Evolutionary conservation across 768 basidiomycete species (phyloP).

Genomic region (Lentinula boryana): DNA sequence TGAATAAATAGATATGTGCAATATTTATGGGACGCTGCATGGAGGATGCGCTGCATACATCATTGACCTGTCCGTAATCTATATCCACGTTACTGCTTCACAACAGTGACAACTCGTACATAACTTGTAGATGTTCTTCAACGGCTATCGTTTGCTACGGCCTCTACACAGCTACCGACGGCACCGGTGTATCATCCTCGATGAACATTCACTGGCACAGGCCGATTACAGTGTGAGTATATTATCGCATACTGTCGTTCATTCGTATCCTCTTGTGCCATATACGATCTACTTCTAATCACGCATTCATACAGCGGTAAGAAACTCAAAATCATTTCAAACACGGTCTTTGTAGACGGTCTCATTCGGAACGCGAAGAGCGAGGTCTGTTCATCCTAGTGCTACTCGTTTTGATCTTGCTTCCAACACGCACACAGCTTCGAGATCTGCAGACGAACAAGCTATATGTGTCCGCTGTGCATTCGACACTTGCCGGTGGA

Average conservation of each 20-base stretch:
- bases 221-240: conserved; percentile 29
- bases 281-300: background rate
- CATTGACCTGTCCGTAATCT: conserved; percentile 41
- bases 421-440: conserved; percentile 21
- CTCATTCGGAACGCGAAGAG: conserved; percentile 35
- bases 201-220: conserved; percentile 48
- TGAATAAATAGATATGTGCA: conserved; percentile 47
- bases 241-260: background rate
- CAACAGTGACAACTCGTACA: background rate
- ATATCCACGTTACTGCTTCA: background rate
- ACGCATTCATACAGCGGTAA: conserved; percentile 26
- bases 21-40: conserved; percentile 41
- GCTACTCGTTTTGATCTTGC: conserved; percentile 1
- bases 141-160: conserved; percentile 39
- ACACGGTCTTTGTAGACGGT: conserved; percentile 34
- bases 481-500: conserved; percentile 20
- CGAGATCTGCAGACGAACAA: conserved; percentile 27
- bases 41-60: conserved; percentile 53
- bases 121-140: conserved; percentile 31
- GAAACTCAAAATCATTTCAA: conserved; percentile 34
- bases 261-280: no score
- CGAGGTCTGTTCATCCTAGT: conserved; percentile 27
- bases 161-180: conserved; percentile 29
- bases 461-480: conserved; percentile 40
- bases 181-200: conserved; percentile 42